Conservation (phyloP, 352 stramenopile genomes). For the Pythium folliculosum region DNA sequence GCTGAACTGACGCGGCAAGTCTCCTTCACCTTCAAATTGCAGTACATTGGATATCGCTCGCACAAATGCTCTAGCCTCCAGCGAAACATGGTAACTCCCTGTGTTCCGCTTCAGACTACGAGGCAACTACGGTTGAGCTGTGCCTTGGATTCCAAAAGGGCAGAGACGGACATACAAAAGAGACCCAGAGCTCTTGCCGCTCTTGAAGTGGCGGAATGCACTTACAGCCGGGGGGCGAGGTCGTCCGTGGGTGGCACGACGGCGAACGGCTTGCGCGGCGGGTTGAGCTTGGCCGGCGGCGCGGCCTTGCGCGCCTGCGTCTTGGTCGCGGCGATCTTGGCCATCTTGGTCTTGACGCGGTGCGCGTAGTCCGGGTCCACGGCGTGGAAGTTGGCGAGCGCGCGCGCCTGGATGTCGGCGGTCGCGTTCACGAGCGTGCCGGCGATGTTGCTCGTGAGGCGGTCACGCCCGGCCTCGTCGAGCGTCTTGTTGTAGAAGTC, state of each 20-base stretch:
- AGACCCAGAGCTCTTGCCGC: background rate
- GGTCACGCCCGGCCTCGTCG: slow-evolving; percentile 58
- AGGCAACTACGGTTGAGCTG: no score
- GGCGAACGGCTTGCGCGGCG: slow-evolving; percentile 56
- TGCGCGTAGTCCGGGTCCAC: slow-evolving; percentile 87
- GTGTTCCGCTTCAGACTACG: no score
- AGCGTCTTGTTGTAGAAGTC: slow-evolving; percentile 87
- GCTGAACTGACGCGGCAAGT: no score
- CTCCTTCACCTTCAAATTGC: no score
- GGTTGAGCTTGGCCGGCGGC: slow-evolving; percentile 52
- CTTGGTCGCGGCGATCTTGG: slow-evolving; percentile 34
- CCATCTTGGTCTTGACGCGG: slow-evolving; percentile 79
- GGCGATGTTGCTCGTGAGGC: slow-evolving; percentile 89
- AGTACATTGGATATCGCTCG: no score
- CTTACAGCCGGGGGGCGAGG: slow-evolving; percentile 53
- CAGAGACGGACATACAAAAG: no score
- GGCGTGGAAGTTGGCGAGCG: slow-evolving; percentile 87
- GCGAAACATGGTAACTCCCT: no score
- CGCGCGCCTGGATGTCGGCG: slow-evolving; percentile 74
- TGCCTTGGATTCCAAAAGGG: no score
- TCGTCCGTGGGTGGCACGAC: slow-evolving; percentile 54
- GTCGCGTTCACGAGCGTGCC: slow-evolving; percentile 79
- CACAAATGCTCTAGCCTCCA: no score
- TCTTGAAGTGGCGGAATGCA: background rate
- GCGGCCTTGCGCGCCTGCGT: slow-evolving; percentile 15